Base-by-base conservation (phyloP, 1,284 basidiomycete genomes). In the Irpex rosettiformis region DNA sequence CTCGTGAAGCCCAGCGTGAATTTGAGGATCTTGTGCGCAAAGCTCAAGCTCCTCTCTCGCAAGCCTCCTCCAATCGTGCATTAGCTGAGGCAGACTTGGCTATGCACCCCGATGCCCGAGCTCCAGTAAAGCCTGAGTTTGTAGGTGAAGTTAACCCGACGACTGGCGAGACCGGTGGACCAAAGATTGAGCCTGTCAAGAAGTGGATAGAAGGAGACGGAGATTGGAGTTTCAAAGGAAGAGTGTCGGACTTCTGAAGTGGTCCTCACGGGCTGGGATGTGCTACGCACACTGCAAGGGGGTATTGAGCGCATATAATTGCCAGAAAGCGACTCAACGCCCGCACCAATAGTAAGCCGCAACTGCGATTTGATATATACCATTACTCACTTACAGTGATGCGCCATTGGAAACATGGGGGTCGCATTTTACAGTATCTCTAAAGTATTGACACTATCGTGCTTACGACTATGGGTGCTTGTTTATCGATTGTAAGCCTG, bases 221-320 rank as follows among this genome's bases (percentile, higher is more conserved):
- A 3, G 90, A 93, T 66, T 93, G 90, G 90, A 93, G 90, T 66
- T 88, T 87, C 75, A 89, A 89, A 66, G 90, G 90, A 21, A 79
- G 89, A 16, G 89, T 91, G 13, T 88, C 90, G 13, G 90, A 93
- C 73, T 93, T 93, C 72, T 93, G 43, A 75, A 10, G 22, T 5
- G 11, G n/a, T 3, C n/a, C 33, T 16, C 33, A 40, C n/a, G 33
- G 3, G 1, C 3, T 11, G 2, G 4, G 13, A 40, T n/a, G 3
- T 2, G 33, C 33, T 40, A n/a, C n/a, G n/a, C n/a, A n/a, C n/a
- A n/a, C n/a, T 40, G n/a, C 6, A n/a, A n/a, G 10, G 3, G 33
- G n/a, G 3, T 1, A n/a, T n/a, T 40, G 11, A n/a, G 10, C 33
- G 33, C 33, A 40, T 11, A 40, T 40, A 37, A 13, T 11, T n/a